Evolutionary conservation across 257 asterid species (phyloP), one percentile per base, ranked within the genome.

Genomic region (Nicotiana benthamiana): DNA sequence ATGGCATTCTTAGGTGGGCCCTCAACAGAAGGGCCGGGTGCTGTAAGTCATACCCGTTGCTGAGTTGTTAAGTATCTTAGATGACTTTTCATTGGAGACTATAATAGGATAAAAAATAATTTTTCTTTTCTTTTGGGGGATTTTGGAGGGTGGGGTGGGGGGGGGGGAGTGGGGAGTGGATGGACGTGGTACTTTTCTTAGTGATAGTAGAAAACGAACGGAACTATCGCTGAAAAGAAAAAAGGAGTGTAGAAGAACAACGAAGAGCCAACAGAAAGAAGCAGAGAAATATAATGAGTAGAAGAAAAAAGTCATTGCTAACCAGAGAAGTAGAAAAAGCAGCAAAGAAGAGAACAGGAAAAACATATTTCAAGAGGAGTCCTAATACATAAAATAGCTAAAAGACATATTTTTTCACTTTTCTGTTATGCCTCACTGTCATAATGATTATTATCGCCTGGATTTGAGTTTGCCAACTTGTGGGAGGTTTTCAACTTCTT

Each of bases 1-100:
- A 89, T 92, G 97, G 96, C 98, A 22, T 92, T 93, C 85, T 87
- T 95, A 82, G 99, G 99, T 64, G 99, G 99, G 80, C 99, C 99
- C 75, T 87, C 99, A 28, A 93, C 98, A 18, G 99, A 93, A 88
- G 99, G 99, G 79, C 87, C 92, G 75, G 99, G 99, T 84, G 77
- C 93, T 61, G 99, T 95, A 89, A 89, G 99, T 88, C 72, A 59
- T 52, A 51, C 28, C 83, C 9, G 60, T 40, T 17, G 32, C 64
- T 66, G 81, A n/a, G 56, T 54, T 75, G 18, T 66, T 65, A 17
- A 59, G 34, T 52, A 48, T 72, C 72, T 13, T 28, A 60, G 54
- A 13, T 12, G 4, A 2, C 15, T 51, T 51, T 12, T 51, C 11
- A 43, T 70, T 61, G 20, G 34, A 20, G 20, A 11, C 56, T n/a